Percentiles rank a stretch among this genome's conserved stretches.
Evolutionary conservation across 495 filamentous ascomycete genomes (phyloP).

Genomic region (Aspergillus bertholletiae): DNA sequence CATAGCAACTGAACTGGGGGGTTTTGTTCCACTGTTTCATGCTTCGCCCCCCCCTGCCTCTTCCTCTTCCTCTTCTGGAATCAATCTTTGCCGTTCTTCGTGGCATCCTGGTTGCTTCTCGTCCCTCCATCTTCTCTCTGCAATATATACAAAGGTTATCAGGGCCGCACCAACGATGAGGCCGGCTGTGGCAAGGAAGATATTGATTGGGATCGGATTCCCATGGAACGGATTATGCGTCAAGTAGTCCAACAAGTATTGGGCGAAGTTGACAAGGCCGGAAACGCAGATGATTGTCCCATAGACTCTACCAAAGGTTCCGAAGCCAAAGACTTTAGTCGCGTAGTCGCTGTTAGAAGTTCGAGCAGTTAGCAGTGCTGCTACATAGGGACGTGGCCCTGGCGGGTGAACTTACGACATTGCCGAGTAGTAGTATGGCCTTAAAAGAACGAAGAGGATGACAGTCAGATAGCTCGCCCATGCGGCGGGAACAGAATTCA

Average conservation of each 20-base stretch:
- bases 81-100: slow-evolving; percentile 31
- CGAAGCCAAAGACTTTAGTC: slow-evolving; percentile 94
- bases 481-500: slow-evolving; percentile 69
- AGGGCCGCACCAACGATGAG: slow-evolving; percentile 58
- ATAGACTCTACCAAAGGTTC: slow-evolving; percentile 90
- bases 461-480: slow-evolving; percentile 78
- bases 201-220: slow-evolving; percentile 78
- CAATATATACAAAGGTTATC: slow-evolving; percentile 52
- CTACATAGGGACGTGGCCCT: background rate
- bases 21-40: no score
- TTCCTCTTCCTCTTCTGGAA: slow-evolving; percentile 32
- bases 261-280: slow-evolving; percentile 80
- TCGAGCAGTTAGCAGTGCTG: slow-evolving; percentile 13
- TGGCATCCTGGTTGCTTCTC: slow-evolving; percentile 16
- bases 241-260: slow-evolving; percentile 74
- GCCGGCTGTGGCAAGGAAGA: slow-evolving; percentile 58
- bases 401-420: slow-evolving; percentile 43
- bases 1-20: no score
- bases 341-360: slow-evolving; percentile 62
- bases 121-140: slow-evolving; percentile 21
- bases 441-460: slow-evolving; percentile 62
- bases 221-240: slow-evolving; percentile 69
- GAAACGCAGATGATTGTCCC: slow-evolving; percentile 86
- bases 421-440: slow-evolving; percentile 49
- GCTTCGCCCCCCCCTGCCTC: no score